phyloP scores from a whole-genome alignment of 805 yeast species.

The Suhomyces tanzawaensis region DNA sequence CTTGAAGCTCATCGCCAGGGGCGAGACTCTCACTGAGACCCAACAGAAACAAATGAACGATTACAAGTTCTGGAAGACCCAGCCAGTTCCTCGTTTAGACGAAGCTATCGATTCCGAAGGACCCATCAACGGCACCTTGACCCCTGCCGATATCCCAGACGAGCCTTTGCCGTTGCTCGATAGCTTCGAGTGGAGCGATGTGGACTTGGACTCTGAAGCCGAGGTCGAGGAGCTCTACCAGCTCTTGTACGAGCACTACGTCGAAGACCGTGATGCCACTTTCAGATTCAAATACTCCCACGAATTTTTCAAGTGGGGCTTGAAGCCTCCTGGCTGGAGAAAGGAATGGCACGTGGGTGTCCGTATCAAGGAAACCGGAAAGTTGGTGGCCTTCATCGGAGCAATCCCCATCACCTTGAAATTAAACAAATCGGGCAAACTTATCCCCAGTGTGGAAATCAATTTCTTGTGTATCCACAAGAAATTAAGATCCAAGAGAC shows the following conservation, averaged over 20 bases:
- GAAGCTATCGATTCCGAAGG: constrained; percentile 70
- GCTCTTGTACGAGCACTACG: constrained; percentile 83
- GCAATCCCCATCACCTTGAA: constrained; percentile 78
- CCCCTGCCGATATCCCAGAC: constrained; percentile 68
- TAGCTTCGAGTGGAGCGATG: constrained; percentile 86
- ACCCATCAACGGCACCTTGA: constrained; percentile 69
- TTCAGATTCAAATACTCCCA: constrained; percentile 88
- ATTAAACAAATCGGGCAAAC: constrained; percentile 49
- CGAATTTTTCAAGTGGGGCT: constrained; percentile 86
- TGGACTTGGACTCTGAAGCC: constrained; percentile 54
- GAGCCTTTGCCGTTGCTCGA: constrained; percentile 67
- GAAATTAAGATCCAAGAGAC: constrained; percentile 85
- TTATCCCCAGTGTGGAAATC: constrained; percentile 74
- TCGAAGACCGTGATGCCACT: constrained; percentile 89
- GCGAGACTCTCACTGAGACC: constrained; percentile 52
- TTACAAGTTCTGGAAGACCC: constrained; percentile 96
- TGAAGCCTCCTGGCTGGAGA: constrained; percentile 90
- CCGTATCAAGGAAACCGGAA: constrained; percentile 70
- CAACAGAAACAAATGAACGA: constrained; percentile 69
- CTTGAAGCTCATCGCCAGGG: constrained; percentile 51
- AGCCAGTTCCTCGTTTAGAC: constrained; percentile 83
- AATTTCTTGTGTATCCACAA: constrained; percentile 94
- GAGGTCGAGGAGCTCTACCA: constrained; percentile 77
- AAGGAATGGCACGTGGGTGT: constrained; percentile 93
- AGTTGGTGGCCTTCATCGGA: constrained; percentile 86